A percentile compares a stretch with the other conserved stretches of the same genome.
phyloP scores from a whole-genome alignment of 2,329 filamentous ascomycete genomes.

The Pseudocercospora fijiensis region DNA sequence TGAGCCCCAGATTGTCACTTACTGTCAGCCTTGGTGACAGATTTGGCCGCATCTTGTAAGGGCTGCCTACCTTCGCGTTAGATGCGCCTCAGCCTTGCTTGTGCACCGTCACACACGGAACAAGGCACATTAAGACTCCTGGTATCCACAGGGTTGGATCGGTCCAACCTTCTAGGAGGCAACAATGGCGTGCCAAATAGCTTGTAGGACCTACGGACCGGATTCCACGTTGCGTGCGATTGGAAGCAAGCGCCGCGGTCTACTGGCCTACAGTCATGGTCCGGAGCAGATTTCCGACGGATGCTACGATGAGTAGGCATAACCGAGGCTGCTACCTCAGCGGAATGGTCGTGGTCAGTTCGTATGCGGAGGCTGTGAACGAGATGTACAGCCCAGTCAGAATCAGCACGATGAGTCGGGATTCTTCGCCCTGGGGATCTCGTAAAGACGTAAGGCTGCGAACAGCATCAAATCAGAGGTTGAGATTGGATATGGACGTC shows the following conservation, averaged over 20 bases:
- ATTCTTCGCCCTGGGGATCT: not conserved
- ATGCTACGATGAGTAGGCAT: not conserved
- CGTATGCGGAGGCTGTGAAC: not conserved
- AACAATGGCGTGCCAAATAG: not conserved
- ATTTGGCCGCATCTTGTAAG: not conserved
- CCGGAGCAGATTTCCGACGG: constrained; percentile 8
- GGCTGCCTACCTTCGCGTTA: not conserved
- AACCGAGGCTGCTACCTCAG: not conserved
- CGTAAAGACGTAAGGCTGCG: not conserved
- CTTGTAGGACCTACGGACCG: not conserved
- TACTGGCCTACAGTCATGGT: constrained; percentile 4
- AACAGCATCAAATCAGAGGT: not conserved
- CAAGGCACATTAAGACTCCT: not conserved
- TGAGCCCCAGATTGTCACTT: too few relatives aligned
- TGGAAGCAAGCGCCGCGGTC: not conserved
- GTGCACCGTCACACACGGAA: not conserved
- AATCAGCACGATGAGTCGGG: not conserved
- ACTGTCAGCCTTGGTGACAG: not conserved
- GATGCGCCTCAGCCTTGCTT: constrained; percentile 3
- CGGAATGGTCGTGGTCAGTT: not conserved
- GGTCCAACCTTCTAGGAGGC: too few relatives aligned
- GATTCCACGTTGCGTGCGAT: not conserved
- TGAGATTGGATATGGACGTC: not conserved
- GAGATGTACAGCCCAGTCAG: not conserved
- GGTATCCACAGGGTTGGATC: not conserved